These are phyloP conservation scores for Flaveria trinervia DNA, from an alignment of 129 eudicot genomes.

Conservation along the genomic window DNA sequence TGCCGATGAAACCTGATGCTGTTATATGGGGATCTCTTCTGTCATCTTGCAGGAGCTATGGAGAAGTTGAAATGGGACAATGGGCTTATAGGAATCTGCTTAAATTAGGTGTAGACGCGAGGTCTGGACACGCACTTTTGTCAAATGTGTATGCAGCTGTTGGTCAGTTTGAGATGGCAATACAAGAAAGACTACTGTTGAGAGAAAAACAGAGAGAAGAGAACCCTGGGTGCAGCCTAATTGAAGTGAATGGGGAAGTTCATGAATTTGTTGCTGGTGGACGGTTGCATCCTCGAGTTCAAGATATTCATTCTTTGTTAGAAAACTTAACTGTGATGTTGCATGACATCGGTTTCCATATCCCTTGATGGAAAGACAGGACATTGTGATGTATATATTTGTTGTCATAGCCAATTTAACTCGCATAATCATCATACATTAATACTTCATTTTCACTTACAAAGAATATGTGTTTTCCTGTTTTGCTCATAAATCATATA, in stretches of 20 bases:
- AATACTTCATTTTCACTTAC: no score
- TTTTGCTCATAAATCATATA: no score
- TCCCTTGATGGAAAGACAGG: neutral
- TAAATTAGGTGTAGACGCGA: constrained; percentile 43
- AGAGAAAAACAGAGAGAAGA: constrained; percentile 48
- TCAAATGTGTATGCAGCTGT: constrained; percentile 67
- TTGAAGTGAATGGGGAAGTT: constrained; percentile 69
- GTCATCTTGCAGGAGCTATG: constrained; percentile 50
- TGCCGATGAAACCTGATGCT: constrained; percentile 71
- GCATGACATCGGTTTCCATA: constrained; percentile 29
- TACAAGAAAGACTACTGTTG: constrained; percentile 56
- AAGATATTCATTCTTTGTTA: constrained; percentile 34
- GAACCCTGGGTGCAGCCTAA: constrained; percentile 59
- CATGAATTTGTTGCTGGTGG: constrained; percentile 70
- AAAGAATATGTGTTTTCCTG: no score
- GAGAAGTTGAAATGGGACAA: constrained; percentile 47
- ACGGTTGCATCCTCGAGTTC: constrained; percentile 38
- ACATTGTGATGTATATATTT: neutral
- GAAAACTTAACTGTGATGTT: constrained; percentile 25
- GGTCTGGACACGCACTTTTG: constrained; percentile 53
- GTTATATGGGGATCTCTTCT: constrained; percentile 68
- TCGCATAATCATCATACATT: no score
- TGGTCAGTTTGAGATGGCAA: constrained; percentile 52
- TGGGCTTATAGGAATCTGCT: constrained; percentile 52
- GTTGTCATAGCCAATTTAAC: neutral